Evolutionary conservation across 257 asterid genomes (phyloP), one percentile per base, ranked within the genome.

Genomic region (Leonotis leonurus): DNA sequence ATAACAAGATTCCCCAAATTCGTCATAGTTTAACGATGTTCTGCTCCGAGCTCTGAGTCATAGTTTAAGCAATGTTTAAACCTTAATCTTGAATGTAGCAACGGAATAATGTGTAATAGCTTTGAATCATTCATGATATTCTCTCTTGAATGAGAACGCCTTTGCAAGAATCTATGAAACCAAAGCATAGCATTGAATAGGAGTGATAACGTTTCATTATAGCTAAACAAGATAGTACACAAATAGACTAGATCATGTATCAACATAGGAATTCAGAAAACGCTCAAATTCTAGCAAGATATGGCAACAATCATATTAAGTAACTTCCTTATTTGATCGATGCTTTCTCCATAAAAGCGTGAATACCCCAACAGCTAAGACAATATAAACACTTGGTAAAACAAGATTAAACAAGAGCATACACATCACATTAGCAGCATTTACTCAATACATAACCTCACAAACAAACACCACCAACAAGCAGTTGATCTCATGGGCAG

Each of bases 401-500:
- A 32, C 63, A 74, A 75, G 60, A 71, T 64, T 7, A 49, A 25
- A 53, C 14, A 22, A 49, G 2, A 46, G 55, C 56, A 71, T 50
- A 56, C 67, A 57, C 48, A 66, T 29, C 24, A 45, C 39, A 73
- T 73, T 49, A 61, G 62, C 51, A 67, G 5, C 67, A 67, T 39
- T n/a, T 65, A 52, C 49, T 64, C 60, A 49, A 69, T 62, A 65
- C 65, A 52, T 48, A 54, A 60, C 61, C 77, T 67, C 66, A 74
- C 64, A 67, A 53, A 8, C 60, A 37, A 26, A 40, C 12, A 54
- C n/a, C 13, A 32, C 46, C 52, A 18, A 65, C 61, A 8, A 64
- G 54, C 50, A 60, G 63, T 50, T 1, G 26, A 68, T 63, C 35
- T 84, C 83, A 85, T 60, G 75, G 82, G 78, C 80, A 84, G 75